Evolutionary conservation across 2,329 filamentous ascomycete genomes (phyloP).

Genomic region (Apiospora pterosperma): DNA sequence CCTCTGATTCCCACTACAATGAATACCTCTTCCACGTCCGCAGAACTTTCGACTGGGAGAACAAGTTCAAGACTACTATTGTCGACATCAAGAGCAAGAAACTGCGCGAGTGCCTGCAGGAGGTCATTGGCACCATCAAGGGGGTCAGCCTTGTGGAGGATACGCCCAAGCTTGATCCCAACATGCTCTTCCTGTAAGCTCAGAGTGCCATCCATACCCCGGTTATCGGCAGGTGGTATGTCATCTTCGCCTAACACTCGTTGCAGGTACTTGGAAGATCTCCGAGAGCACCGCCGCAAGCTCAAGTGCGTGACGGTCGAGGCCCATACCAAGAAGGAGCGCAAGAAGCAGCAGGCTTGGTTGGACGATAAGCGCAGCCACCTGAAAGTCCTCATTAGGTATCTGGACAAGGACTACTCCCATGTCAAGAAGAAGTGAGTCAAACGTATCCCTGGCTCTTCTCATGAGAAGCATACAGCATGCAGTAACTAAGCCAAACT

Average conservation of each 20-base stretch:
- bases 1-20: slow-evolving; percentile 58
- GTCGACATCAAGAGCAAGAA: slow-evolving; percentile 85
- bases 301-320: slow-evolving; percentile 56
- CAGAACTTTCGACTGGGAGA: slow-evolving; percentile 79
- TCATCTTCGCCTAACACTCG: slow-evolving; percentile 6
- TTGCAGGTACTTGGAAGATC: slow-evolving; percentile 69
- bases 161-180: slow-evolving; percentile 68
- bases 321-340: slow-evolving; percentile 49
- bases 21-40: slow-evolving; percentile 81
- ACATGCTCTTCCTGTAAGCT: slow-evolving; percentile 62
- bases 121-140: slow-evolving; percentile 73
- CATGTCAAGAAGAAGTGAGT: slow-evolving; percentile 63
- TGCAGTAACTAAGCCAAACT: neutral
- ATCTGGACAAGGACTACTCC: slow-evolving; percentile 78
- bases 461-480: neutral
- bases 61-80: slow-evolving; percentile 68
- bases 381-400: slow-evolving; percentile 70
- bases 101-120: slow-evolving; percentile 66
- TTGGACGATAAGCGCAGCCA: slow-evolving; percentile 58
- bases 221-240: too few relatives aligned
- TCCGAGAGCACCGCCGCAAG: slow-evolving; percentile 61
- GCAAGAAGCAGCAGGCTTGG: slow-evolving; percentile 58
- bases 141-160: slow-evolving; percentile 79
- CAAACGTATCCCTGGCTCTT: neutral
- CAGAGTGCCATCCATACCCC: neutral